A percentile compares a stretch with the other conserved stretches of the same genome.
phyloP scores from a whole-genome alignment of 768 basidiomycete genomes.

The Neoboletus subvelutipes region DNA sequence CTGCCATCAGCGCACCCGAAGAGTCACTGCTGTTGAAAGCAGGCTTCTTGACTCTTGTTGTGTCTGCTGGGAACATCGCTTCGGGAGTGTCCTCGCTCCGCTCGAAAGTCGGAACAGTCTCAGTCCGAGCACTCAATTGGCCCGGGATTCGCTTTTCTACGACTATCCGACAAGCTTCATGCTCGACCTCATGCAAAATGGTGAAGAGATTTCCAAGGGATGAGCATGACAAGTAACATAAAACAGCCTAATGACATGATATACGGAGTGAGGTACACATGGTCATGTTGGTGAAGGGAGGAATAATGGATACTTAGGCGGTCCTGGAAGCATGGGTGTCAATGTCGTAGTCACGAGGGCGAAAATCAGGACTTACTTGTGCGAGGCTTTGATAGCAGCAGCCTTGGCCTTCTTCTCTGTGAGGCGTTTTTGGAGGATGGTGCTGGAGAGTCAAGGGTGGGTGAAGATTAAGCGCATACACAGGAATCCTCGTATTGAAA shows the following conservation, averaged over 20 bases:
- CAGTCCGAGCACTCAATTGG: background rate
- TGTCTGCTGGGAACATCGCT: background rate
- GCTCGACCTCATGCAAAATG: background rate
- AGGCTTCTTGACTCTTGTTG: background rate
- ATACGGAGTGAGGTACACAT: slow-evolving; percentile 19
- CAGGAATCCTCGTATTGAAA: background rate
- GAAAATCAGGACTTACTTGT: slow-evolving; percentile 49
- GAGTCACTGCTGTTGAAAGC: too few relatives aligned
- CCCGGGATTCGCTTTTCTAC: background rate
- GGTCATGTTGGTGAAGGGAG: slow-evolving; percentile 4
- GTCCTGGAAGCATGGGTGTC: slow-evolving; percentile 11
- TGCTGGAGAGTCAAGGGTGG: slow-evolving; percentile 33
- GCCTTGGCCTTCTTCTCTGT: slow-evolving; percentile 92
- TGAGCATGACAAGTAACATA: slow-evolving; percentile 19
- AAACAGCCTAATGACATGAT: slow-evolving; percentile 26
- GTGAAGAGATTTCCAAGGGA: background rate
- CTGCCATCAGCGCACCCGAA: too few relatives aligned
- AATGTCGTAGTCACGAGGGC: background rate
- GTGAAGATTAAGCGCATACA: background rate
- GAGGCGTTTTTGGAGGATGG: slow-evolving; percentile 82
- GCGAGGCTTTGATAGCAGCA: slow-evolving; percentile 83
- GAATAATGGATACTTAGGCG: slow-evolving; percentile 13
- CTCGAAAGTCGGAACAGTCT: background rate
- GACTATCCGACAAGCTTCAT: too few relatives aligned
- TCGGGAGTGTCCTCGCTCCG: too few relatives aligned